phyloP scores from a whole-genome alignment of 192 early-diverging fungal species.

The Coemansia sp. region DNA sequence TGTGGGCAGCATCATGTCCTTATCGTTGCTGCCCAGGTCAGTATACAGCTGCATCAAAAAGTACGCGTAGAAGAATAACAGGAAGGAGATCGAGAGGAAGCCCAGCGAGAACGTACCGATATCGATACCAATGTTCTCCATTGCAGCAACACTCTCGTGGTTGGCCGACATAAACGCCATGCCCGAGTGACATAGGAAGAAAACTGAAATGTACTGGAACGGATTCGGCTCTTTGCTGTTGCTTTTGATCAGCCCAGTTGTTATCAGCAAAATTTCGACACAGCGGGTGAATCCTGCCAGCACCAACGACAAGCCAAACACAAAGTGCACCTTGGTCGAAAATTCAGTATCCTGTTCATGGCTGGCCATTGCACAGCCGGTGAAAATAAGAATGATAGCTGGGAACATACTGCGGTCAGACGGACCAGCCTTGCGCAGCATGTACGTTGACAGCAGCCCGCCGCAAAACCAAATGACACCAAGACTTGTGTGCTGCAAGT shows the following conservation, averaged over 20 bases:
- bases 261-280: conserved; percentile 57
- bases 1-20: conserved; percentile 30
- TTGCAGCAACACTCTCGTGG: conserved; percentile 54
- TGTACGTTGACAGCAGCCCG: conserved; percentile 59
- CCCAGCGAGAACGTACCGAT: conserved; percentile 59
- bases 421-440: conserved; percentile 41
- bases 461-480: conserved; percentile 71
- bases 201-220: conserved; percentile 53
- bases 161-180: conserved; percentile 66
- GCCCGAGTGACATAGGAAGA: conserved; percentile 61
- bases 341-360: conserved; percentile 63
- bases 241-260: conserved; percentile 27
- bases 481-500: conserved; percentile 67
- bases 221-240: conserved; percentile 37
- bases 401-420: conserved; percentile 61
- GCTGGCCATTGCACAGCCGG: conserved; percentile 61
- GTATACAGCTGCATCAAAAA: conserved; percentile 55
- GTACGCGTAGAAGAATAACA: conserved; percentile 59
- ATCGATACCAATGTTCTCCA: conserved; percentile 55
- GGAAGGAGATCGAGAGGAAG: conserved; percentile 60
- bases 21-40: conserved; percentile 28
- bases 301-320: conserved; percentile 63
- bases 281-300: conserved; percentile 59
- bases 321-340: conserved; percentile 62
- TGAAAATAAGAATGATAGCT: conserved; percentile 61